Percentiles rank a stretch among this genome's conserved stretches.
phyloP scores from a whole-genome alignment of 805 yeast genomes.

The Candida alai region DNA sequence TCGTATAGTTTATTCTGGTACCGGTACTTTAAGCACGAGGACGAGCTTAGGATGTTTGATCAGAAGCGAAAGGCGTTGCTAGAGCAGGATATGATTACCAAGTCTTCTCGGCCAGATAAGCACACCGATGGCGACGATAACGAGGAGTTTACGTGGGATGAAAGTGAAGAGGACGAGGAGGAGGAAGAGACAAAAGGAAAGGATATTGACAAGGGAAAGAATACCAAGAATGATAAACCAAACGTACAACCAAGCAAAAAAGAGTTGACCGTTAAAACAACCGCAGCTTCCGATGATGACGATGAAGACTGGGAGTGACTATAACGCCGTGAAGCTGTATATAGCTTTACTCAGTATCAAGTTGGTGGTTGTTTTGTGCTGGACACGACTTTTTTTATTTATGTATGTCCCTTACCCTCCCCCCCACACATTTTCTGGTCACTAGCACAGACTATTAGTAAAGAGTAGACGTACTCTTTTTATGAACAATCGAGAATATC shows the following conservation, averaged over 20 bases:
- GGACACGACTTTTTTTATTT: no score
- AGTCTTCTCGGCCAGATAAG: constrained; percentile 13
- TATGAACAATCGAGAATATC: no score
- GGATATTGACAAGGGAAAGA: constrained; percentile 41
- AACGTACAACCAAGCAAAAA: background rate
- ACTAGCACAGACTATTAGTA: no score
- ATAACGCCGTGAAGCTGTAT: no score
- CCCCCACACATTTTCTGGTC: no score
- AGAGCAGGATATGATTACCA: constrained; percentile 23
- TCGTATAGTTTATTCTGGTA: constrained; percentile 70
- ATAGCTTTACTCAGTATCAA: no score
- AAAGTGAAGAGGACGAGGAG: constrained; percentile 43
- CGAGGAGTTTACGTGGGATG: constrained; percentile 51
- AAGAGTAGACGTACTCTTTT: no score
- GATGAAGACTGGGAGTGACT: constrained; percentile 61
- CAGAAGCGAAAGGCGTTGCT: constrained; percentile 61
- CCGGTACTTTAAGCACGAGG: constrained; percentile 55
- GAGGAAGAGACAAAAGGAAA: constrained; percentile 14
- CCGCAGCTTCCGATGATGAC: constrained; percentile 13
- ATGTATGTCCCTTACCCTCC: no score
- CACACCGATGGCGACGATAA: constrained; percentile 25
- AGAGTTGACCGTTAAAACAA: background rate
- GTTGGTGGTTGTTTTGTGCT: no score
- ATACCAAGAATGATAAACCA: background rate
- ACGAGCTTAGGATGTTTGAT: constrained; percentile 57